Conservation (phyloP, 352 stramenopile genomes). For the Aphanomyces cochlioides region DNA sequence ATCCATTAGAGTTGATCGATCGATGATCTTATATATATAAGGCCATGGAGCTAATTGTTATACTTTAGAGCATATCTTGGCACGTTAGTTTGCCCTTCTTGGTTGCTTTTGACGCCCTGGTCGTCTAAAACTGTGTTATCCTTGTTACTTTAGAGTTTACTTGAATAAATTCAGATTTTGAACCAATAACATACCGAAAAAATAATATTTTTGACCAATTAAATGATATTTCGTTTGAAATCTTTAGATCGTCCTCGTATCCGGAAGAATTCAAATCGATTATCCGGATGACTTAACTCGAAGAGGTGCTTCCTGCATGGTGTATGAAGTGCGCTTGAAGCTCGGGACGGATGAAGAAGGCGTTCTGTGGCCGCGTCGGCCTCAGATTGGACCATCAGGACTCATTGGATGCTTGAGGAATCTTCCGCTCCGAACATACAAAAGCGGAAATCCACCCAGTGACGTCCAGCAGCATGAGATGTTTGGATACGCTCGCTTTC, state of each 20-base stretch:
- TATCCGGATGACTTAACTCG: not conserved
- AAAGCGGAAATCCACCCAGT: constrained; percentile 35
- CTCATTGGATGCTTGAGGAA: constrained; percentile 69
- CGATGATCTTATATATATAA: too few species aligned
- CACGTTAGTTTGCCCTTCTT: too few species aligned
- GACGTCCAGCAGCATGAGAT: constrained; percentile 25
- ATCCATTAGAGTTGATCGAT: too few species aligned
- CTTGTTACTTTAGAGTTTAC: too few species aligned
- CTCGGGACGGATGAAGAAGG: constrained; percentile 63
- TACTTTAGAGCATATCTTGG: too few species aligned
- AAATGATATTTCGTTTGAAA: not conserved
- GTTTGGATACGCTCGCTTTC: constrained; percentile 38
- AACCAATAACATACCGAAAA: too few species aligned
- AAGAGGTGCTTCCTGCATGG: constrained; percentile 14
- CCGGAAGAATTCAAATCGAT: constrained; percentile 3
- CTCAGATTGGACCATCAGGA: constrained; percentile 61
- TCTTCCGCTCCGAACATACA: constrained; percentile 49
- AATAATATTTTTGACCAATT: too few species aligned
- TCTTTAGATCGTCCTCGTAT: not conserved
- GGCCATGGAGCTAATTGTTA: too few species aligned
- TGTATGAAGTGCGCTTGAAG: constrained; percentile 38
- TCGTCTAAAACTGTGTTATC: too few species aligned
- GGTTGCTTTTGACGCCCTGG: too few species aligned
- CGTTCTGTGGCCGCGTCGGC: constrained; percentile 68
- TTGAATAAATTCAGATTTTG: too few species aligned